Base-by-base conservation (phyloP, 1,284 basidiomycete species). In the Boletellus sp. region DNA sequence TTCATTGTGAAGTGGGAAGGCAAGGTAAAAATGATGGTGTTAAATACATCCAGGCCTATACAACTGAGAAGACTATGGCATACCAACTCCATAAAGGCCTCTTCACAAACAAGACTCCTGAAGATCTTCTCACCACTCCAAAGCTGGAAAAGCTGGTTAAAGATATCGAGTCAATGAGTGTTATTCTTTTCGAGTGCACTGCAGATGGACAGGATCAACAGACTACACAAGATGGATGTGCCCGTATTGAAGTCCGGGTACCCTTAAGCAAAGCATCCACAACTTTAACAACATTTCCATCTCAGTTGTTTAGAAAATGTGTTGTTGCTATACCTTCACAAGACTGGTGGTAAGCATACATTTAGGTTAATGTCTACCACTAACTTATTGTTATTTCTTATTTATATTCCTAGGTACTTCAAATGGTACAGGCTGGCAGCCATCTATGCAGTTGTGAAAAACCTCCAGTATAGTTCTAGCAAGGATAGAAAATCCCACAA, bases 11-110 rank as follows among this genome's bases (percentile, higher is more conserved):
- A n/a, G n/a, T n/a, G n/a, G n/a, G n/a, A n/a, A n/a, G n/a, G n/a
- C n/a, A n/a, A n/a, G 42, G 16, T 32, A 29, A 32, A 0, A n/a
- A 17, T 1, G 7, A 48, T 1, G 3, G 4, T 6, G 36, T 50
- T 6, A 2, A 16, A 4, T 56, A 55, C 5, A 8, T 58, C 2
- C 53, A 56, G 3, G 53, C 47, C 0, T 58, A 58, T 3, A 56
- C 49, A 2, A 56, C 47, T 0, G 41, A 56, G 11, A 56, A 56
- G 14, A 2, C 38, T 0, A 9, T 56, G 0, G 53, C 47, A 0
- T 58, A 56, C 19, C 55, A 58, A 23, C 43, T 47, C 0, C 49
- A 56, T n/a, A 1, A 30, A 0, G 36, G 45, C 8, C 25, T 57
- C 0, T 56, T 48, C 20, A 14, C 17, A 0, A 25, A 25, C 23